Percentiles rank a stretch among this genome's conserved stretches.
Conservation (phyloP, 208 protist species). For the Novymonas esmeraldas region DNA sequence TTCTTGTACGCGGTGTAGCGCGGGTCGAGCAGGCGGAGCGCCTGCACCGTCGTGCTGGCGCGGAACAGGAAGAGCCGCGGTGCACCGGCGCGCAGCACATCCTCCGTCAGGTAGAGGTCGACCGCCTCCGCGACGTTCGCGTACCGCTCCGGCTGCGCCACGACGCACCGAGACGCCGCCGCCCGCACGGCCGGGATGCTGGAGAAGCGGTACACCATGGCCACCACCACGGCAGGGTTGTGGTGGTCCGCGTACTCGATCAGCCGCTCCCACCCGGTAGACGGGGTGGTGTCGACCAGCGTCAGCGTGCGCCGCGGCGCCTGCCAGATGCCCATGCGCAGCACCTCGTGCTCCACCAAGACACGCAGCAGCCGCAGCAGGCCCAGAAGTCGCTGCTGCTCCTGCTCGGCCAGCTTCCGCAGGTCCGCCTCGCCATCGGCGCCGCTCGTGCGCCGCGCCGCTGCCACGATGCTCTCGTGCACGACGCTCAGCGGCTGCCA, state of each 20-base stretch:
- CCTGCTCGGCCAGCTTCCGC: constrained; percentile 37
- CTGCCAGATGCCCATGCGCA: constrained; percentile 75
- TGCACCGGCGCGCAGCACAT: constrained; percentile 58
- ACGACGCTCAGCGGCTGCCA: constrained; percentile 35
- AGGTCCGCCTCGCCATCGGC: constrained; percentile 30
- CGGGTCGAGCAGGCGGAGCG: constrained; percentile 65
- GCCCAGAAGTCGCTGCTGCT: constrained; percentile 43
- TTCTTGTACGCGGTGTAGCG: constrained; percentile 52
- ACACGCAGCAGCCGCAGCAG: constrained; percentile 62
- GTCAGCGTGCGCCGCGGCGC: constrained; percentile 54
- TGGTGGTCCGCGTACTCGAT: constrained; percentile 54
- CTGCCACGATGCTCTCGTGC: constrained; percentile 25
- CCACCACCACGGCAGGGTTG: constrained; percentile 68
- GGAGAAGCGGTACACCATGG: constrained; percentile 70
- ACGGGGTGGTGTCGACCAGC: constrained; percentile 32
- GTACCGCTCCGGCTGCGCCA: constrained; percentile 53
- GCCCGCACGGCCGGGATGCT: constrained; percentile 44
- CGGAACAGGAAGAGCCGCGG: constrained; percentile 69
- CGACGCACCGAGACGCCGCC: constrained; percentile 40
- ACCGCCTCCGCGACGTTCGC: constrained; percentile 60
- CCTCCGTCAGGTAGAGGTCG: constrained; percentile 73
- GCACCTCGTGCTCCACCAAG: constrained; percentile 72
- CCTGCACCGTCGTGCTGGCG: constrained; percentile 70
- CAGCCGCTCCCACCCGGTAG: constrained; percentile 38
- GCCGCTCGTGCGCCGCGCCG: constrained; percentile 20